These are phyloP conservation scores for Termitomyces sp. DNA, from an alignment of 768 basidiomycete genomes.

Conservation along the genomic window DNA sequence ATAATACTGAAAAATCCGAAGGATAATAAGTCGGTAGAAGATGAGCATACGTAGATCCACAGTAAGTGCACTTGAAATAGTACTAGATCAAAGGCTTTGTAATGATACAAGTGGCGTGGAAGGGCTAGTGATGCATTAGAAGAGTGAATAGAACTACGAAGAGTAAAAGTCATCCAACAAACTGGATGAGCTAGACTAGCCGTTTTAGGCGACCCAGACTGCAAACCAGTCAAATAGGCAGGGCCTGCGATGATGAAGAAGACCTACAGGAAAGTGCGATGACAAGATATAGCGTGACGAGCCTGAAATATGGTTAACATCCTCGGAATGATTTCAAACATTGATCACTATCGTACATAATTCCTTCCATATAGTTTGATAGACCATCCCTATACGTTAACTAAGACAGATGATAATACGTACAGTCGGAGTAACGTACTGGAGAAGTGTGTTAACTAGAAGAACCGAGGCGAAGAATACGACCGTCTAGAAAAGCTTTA, in stretches of 20 bases:
- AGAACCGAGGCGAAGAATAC: conserved; percentile 82
- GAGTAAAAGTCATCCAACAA: too few species aligned
- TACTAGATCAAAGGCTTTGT: neutral
- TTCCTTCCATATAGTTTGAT: conserved; percentile 90
- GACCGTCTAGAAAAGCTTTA: conserved; percentile 49
- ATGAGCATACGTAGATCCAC: neutral
- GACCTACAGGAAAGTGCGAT: conserved; percentile 73
- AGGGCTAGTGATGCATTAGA: neutral
- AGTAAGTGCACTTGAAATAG: neutral
- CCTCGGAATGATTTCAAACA: neutral
- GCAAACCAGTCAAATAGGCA: neutral
- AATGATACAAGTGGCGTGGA: neutral
- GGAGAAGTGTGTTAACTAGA: conserved; percentile 79
- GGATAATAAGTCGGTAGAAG: neutral
- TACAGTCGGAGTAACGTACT: conserved; percentile 32
- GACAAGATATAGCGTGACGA: conserved; percentile 67
- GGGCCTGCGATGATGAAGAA: neutral
- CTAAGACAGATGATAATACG: neutral
- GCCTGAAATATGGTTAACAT: conserved; percentile 24
- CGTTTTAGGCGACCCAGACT: conserved; percentile 28
- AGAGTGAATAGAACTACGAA: neutral
- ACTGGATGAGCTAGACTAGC: neutral
- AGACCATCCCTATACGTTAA: conserved; percentile 57
- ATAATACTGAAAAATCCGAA: neutral
- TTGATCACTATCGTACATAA: conserved; percentile 42